A percentile compares a stretch with the other conserved stretches of the same genome.
Conservation (phyloP, 371 early-diverging fungal genomes). For the Nosema muscidifuracis region DNA sequence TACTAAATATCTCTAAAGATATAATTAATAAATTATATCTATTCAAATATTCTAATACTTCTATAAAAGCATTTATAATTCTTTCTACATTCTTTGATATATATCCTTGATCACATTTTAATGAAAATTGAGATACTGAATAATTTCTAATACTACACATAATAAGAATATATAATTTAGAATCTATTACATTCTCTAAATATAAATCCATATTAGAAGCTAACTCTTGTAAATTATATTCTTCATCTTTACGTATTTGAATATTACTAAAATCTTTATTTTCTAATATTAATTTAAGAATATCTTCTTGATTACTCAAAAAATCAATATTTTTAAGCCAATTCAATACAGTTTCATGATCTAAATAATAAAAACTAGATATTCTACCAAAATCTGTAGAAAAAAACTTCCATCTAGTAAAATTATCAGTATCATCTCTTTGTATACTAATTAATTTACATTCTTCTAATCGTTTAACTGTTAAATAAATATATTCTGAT, state of each 20-base stretch:
- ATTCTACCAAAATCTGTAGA: constrained; percentile 49
- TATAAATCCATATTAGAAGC: constrained; percentile 12
- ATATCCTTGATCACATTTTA: constrained; percentile 46
- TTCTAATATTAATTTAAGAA: constrained; percentile 25
- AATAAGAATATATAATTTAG: constrained; percentile 39
- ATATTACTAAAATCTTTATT: constrained; percentile 46
- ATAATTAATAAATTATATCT: constrained; percentile 8
- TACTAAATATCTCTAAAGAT: constrained; percentile 21
- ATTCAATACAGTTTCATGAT: constrained; percentile 38
- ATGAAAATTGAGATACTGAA: constrained; percentile 42
- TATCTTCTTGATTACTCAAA: neutral
- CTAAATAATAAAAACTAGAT: constrained; percentile 46
- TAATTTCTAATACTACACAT: constrained; percentile 21
- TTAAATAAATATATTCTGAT: constrained; percentile 46
- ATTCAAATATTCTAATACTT: constrained; percentile 31
- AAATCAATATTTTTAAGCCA: constrained; percentile 36
- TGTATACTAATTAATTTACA: constrained; percentile 38
- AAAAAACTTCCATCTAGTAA: constrained; percentile 23
- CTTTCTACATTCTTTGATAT: constrained; percentile 53
- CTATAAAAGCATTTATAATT: constrained; percentile 35
- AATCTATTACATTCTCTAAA: constrained; percentile 9
- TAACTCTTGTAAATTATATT: constrained; percentile 20
- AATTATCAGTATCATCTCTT: constrained; percentile 4
- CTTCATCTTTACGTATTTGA: constrained; percentile 41
- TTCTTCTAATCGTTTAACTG: constrained; percentile 44